A percentile compares a stretch with the other conserved stretches of the same genome.
Evolutionary conservation across 345 rosid species (phyloP).

Genomic region (Salix viminalis): DNA sequence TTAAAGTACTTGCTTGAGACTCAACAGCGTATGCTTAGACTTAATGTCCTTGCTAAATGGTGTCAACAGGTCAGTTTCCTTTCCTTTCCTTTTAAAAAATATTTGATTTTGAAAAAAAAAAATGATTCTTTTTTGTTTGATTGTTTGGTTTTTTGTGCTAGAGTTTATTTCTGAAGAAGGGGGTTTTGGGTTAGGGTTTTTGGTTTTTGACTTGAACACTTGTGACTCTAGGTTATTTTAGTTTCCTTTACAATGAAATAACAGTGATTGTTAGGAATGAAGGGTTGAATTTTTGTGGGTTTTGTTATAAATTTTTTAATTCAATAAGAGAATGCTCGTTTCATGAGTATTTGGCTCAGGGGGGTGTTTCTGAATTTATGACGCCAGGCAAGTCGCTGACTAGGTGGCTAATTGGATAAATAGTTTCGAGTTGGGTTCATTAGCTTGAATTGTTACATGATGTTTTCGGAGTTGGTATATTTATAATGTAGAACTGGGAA

Average conservation of each 20-base stretch:
- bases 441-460: background rate
- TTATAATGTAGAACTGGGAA: background rate
- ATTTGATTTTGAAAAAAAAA: too few relatives aligned
- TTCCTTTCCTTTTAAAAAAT: too few relatives aligned
- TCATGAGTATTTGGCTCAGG: background rate
- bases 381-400: background rate
- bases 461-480: background rate
- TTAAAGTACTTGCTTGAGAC: conserved; percentile 75
- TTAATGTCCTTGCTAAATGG: conserved; percentile 93
- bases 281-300: background rate
- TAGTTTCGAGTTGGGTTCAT: background rate
- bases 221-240: background rate
- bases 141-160: background rate
- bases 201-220: background rate
- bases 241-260: background rate
- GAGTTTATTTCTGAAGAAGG: background rate
- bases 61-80: conserved; percentile 73
- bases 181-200: background rate
- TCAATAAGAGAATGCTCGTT: background rate
- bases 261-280: background rate
- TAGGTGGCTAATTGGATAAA: background rate
- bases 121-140: background rate
- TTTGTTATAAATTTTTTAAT: background rate
- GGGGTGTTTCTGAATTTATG: background rate
- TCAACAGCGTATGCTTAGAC: conserved; percentile 93